Base-by-base conservation (phyloP, 2,329 filamentous ascomycete species). In the Dothidotthia symphoricarpi region DNA sequence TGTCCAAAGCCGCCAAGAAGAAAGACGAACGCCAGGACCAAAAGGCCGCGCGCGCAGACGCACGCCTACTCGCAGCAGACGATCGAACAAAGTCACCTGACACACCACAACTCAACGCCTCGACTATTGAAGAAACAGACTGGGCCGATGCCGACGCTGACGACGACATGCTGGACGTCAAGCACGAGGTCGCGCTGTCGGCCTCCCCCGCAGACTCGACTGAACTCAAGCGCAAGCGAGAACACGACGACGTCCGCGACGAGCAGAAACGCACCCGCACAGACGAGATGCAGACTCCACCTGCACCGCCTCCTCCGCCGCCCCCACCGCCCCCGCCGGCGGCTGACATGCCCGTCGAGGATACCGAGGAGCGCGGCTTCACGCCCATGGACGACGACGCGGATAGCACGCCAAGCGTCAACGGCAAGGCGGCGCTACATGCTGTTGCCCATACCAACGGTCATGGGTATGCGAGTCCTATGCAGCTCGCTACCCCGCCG, bases 1-100 rank as follows among this genome's bases (percentile, higher is more conserved):
- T 96, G 59, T 87, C 94, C 43, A 90, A 88, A 59, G 90, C 88
- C 0, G 82, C 91, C 2, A 74, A 77, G 69, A 88, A 85, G 55
- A 74, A 72, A 44, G 81, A 53, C 76, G 45, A 77, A 82, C 47
- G 56, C 11, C 82, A 90, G 49, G 81, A 81, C 63, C 78, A 77
- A 45, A 85, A 81, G 59, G 42, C 42, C 8, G 43, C 48, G 6
- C 55, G 49, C 12, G 71, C 74, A 1, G 45, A 59, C 46, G 46
- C 42, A 17, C 5, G 9, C 5, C 19, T 22, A 22, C 19, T 6
- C n/a, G 55, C 51, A 34, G 43, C 47, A 13, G 43, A 48, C 14
- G 34, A 36, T 5, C 41, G 39, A 12, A 34, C 39, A 6, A 45
- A 45, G 16, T 53, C 51, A 6, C 56, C 55, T 3, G 43, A 43